A percentile compares a stretch with the other conserved stretches of the same genome.
phyloP scores from a whole-genome alignment of 2,329 filamentous ascomycete genomes.

The Sporothrix globosa region DNA sequence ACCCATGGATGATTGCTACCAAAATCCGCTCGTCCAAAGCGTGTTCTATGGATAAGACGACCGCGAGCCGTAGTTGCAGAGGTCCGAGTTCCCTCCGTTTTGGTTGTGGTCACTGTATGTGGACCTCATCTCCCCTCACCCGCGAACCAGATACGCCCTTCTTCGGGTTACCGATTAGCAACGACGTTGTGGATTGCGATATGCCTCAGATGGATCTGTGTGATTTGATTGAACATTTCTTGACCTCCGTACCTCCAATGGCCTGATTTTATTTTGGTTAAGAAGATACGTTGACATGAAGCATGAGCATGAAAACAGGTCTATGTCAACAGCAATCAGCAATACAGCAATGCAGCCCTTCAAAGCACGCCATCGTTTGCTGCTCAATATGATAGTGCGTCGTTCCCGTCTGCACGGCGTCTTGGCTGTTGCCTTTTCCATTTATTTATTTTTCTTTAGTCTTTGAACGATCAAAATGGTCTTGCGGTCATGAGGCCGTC shows the following conservation, averaged over 20 bases:
- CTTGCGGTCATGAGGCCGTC: not conserved
- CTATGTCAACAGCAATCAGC: not conserved
- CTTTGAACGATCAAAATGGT: too few relatives aligned
- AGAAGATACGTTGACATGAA: not conserved
- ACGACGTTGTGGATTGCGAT: not conserved
- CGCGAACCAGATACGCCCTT: constrained; percentile 10
- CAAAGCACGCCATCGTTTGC: not conserved
- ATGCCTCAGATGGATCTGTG: not conserved
- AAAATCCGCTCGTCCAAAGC: constrained; percentile 8
- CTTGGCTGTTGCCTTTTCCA: not conserved
- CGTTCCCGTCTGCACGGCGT: not conserved
- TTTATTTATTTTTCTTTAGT: not conserved
- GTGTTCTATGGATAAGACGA: not conserved
- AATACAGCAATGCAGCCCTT: not conserved
- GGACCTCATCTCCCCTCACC: not conserved
- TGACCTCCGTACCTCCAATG: not conserved
- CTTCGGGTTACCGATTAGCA: constrained; percentile 7
- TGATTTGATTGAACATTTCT: not conserved
- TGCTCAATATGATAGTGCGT: not conserved
- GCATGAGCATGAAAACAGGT: not conserved
- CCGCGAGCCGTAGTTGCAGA: not conserved
- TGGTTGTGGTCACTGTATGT: too few relatives aligned
- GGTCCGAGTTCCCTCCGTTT: constrained; percentile 5
- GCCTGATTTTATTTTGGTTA: too few relatives aligned
- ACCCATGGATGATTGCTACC: not conserved